Evolutionary conservation across 2,329 filamentous ascomycete species (phyloP).

Genomic region (Trichophyton verrucosum): DNA sequence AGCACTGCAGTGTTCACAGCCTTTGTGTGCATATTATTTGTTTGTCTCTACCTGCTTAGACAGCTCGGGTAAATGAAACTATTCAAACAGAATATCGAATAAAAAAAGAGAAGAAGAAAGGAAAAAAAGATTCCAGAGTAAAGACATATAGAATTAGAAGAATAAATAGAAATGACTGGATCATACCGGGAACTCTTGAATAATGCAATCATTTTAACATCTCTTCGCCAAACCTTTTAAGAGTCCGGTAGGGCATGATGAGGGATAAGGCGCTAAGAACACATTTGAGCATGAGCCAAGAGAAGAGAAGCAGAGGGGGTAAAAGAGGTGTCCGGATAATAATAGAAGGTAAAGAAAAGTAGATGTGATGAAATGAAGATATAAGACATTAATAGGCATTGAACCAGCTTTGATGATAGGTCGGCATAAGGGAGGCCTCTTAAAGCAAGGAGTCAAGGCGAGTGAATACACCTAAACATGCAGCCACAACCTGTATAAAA

Average conservation of each 20-base stretch:
- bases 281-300: constrained; percentile 1
- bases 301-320: constrained; percentile 9
- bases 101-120: not conserved
- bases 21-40: not conserved
- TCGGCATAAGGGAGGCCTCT: constrained; percentile 14
- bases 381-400: constrained; percentile 4
- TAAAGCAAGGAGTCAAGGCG: constrained; percentile 88
- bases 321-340: constrained; percentile 10
- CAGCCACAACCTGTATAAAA: constrained; percentile 58
- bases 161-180: not conserved
- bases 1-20: no score
- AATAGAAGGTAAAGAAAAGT: not conserved
- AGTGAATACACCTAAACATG: constrained; percentile 94
- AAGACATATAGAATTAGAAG: not conserved
- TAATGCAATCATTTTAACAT: constrained; percentile 1
- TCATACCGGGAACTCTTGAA: not conserved
- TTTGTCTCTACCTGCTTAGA: constrained; percentile 1
- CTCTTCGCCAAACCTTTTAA: not conserved
- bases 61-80: not conserved
- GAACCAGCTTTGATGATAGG: not conserved
- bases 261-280: not conserved
- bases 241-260: not conserved
- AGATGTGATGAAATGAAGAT: constrained; percentile 5
- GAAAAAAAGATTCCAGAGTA: not conserved
- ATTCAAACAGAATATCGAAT: not conserved